Evolutionary conservation across 1,284 basidiomycete species (phyloP), one percentile per base, ranked within the genome.

Genomic region (Malassezia equina): DNA sequence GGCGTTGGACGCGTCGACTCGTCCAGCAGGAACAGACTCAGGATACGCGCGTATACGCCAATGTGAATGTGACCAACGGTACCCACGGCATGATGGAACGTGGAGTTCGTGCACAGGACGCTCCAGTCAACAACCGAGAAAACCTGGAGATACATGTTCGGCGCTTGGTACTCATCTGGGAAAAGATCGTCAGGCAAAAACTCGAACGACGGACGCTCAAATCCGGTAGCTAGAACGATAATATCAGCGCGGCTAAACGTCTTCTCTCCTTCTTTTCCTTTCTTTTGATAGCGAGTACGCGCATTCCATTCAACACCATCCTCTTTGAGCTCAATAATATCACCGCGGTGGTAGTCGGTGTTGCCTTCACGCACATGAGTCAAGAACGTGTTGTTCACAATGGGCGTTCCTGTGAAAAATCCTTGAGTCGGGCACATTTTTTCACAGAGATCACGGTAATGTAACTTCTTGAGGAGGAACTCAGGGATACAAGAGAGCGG

Each of bases 111-210:
- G 73, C 80, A 75, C 23, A 83, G 71, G 1, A 83, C 72, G 4
- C 78, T 79, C 78, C 81, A 82, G 66, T 70, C 69, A 59, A 81
- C 78, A 1, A 81, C 80, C 2, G 79, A 77, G 75, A 84, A 84
- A 57, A 81, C 83, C 60, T 84, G 82, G 19, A 84, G 75, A 61
- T 84, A 84, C 61, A 83, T 69, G 58, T 82, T 79, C 24, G 82
- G 82, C 2, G 41, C 42, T 21, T 33, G 6, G 62, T 83, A 83
- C 15, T 77, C 78, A 46, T 81, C 78, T 0, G 82, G 82, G 75
- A 84, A 84, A 41, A 84, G 68, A n/a, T 82, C 79, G 2, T 78
- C 57, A 7, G 80, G 78, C 52, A 84, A 65, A 66, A 84, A 84
- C 43, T 79, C 77, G 33, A 83, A 66, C n/a, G 75, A 71, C 0